Evolutionary conservation across 495 filamentous ascomycete genomes (phyloP), one percentile per base, ranked within the genome.

Genomic region (Cercophora scortea): DNA sequence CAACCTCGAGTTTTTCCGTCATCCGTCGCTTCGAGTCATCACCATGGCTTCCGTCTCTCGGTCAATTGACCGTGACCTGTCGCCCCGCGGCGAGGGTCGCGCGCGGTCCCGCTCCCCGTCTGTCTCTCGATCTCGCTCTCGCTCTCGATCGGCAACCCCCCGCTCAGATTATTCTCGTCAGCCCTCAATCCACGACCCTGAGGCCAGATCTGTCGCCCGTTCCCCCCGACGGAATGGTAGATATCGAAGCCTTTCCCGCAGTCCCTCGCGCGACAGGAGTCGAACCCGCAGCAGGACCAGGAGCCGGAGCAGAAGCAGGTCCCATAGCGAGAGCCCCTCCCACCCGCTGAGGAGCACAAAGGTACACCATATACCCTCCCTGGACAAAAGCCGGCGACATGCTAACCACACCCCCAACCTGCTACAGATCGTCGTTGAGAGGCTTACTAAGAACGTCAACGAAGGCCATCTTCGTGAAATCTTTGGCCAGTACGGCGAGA

Each of bases 401-500:
- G 42, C 60, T 64, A 50, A 65, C 52, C 34, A 39, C 19, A 19
- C 45, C 11, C 47, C 36, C 40, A 9, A 11, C 40, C 34, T 35
- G 17, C 16, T 51, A 4, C 60, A 97, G 89, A 90, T 98, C 54
- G 89, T 97, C 13, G 85, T 97, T 34, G 94, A 98, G 71, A 94
- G 93, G 63, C 78, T 98, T 59, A 94, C 92, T 5, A 96, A 95
- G 63, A 99, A 96, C 64, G 84, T 99, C 57, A 91, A 86, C 47
- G 89, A 90, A 58, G 79, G 76, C 25, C 92, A 97, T 63, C 75
- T 99, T 8, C 79, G 79, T 39, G 93, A 99, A 60, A 95, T 99
- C 47, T 99, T 99, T 65, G 86, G 87, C 15, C 75, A 78, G 39
- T 99, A 92, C 70, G 93, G 93, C 33, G 75, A 81, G 8, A 96